Percentiles rank a stretch among this genome's conserved stretches.
Evolutionary conservation across 257 asterid species (phyloP).

Genomic region (Salvia splendens): DNA sequence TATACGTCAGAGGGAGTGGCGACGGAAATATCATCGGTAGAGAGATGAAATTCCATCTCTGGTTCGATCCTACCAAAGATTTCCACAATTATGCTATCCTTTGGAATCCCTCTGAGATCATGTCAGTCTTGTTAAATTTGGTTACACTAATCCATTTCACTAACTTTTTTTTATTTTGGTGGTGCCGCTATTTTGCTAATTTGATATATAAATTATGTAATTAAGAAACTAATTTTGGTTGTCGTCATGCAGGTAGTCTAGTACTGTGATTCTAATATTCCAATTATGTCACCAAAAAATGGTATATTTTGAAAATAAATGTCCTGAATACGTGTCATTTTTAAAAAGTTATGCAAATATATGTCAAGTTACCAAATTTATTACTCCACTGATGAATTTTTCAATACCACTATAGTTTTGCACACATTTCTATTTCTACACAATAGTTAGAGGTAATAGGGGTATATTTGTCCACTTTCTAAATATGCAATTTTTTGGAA

Average conservation of each 20-base stretch:
- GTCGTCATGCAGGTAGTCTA: constrained; percentile 13
- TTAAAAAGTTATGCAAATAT: too few relatives aligned
- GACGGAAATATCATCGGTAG: constrained; percentile 77
- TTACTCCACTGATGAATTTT: too few relatives aligned
- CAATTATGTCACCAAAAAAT: too few relatives aligned
- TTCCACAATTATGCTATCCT: constrained; percentile 80
- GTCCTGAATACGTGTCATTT: too few relatives aligned
- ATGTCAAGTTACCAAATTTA: too few relatives aligned
- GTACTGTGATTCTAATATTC: too few relatives aligned
- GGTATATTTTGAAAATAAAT: too few relatives aligned
- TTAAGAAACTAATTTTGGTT: not conserved
- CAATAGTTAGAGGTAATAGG: too few relatives aligned
- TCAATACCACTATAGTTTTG: too few relatives aligned
- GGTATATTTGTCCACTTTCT: not conserved
- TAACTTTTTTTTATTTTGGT: too few relatives aligned
- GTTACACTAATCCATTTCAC: not conserved
- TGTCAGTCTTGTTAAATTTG: constrained; percentile 44
- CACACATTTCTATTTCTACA: too few relatives aligned
- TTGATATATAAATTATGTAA: not conserved
- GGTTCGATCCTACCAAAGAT: constrained; percentile 80
- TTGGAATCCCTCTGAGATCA: constrained; percentile 75
- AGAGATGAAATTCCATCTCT: constrained; percentile 77
- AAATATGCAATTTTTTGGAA: not conserved
- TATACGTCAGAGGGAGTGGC: constrained; percentile 77
- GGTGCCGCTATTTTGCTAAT: too few relatives aligned